phyloP scores from a whole-genome alignment of 768 basidiomycete species.

The Boletus bicolor region DNA sequence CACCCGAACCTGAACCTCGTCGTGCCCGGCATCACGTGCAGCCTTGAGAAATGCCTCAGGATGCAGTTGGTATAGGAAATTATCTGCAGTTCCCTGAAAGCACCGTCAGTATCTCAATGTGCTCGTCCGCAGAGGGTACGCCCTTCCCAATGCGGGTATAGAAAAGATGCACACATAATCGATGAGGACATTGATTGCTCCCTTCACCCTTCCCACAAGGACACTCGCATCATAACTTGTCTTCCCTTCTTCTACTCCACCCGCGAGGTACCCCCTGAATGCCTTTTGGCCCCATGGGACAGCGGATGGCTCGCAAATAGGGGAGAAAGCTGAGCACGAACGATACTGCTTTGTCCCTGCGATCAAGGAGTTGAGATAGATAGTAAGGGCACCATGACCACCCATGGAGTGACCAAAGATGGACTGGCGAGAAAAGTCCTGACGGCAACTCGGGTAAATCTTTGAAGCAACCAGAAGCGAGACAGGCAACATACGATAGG shows the following conservation, averaged over 20 bases:
- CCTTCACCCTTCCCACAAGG: constrained; percentile 61
- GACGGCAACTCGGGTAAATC: background rate
- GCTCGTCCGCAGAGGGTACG: background rate
- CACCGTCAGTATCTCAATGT: background rate
- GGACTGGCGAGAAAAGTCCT: constrained; percentile 83
- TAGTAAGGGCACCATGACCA: constrained; percentile 89
- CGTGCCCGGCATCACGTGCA: constrained; percentile 68
- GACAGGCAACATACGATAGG: constrained; percentile 60
- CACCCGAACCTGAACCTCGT: constrained; percentile 73
- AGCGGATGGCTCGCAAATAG: constrained; percentile 80
- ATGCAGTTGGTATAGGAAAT: constrained; percentile 84
- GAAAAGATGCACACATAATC: constrained; percentile 65
- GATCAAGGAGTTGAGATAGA: constrained; percentile 72
- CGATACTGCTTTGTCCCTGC: constrained; percentile 62
- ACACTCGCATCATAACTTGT: constrained; percentile 79
- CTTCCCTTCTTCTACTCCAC: constrained; percentile 73
- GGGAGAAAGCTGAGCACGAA: constrained; percentile 87
- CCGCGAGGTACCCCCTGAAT: constrained; percentile 79
- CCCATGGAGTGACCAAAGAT: constrained; percentile 98
- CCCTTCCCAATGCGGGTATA: background rate
- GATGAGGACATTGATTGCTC: constrained; percentile 73
- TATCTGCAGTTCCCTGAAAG: constrained; percentile 69
- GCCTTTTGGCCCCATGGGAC: constrained; percentile 93
- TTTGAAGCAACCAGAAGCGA: background rate
- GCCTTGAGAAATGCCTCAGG: constrained; percentile 87